Evolutionary conservation across 2,329 filamentous ascomycete genomes (phyloP).

Genomic region (Purpureocillium takamizusanense): DNA sequence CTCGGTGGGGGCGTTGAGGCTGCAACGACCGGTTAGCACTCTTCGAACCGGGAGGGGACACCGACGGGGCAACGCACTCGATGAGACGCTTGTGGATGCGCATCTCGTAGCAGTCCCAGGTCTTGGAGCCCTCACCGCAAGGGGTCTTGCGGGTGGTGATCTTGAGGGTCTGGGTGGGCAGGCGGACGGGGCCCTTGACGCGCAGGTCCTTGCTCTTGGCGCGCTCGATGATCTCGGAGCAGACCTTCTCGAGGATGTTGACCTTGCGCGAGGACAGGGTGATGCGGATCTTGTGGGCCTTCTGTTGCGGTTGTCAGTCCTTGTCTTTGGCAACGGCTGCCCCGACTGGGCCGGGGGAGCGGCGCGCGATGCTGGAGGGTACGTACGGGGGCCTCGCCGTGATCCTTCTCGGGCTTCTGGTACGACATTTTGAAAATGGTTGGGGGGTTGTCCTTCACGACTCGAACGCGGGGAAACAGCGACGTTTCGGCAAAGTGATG

Average conservation of each 20-base stretch:
- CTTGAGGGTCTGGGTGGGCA: slow-evolving; percentile 95
- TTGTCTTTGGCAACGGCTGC: too few species aligned
- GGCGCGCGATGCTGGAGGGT: too few species aligned
- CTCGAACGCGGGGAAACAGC: slow-evolving; percentile 53
- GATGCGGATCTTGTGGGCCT: slow-evolving; percentile 98
- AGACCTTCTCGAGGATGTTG: slow-evolving; percentile 93
- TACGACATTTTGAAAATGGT: slow-evolving; percentile 66
- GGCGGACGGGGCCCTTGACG: slow-evolving; percentile 96
- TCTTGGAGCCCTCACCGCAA: slow-evolving; percentile 99
- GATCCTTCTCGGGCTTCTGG: slow-evolving; percentile 92
- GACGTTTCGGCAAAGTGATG: slow-evolving; percentile 74
- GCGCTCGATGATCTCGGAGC: slow-evolving; percentile 95
- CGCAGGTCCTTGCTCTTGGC: slow-evolving; percentile 97
- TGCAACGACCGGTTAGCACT: slow-evolving; percentile 17
- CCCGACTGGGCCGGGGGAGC: too few species aligned
- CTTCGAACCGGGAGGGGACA: slow-evolving; percentile 7
- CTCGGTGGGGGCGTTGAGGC: slow-evolving; percentile 94
- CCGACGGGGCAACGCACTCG: slow-evolving; percentile 50
- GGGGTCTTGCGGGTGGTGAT: slow-evolving; percentile 98
- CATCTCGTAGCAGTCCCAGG: slow-evolving; percentile 99
- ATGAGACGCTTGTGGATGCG: slow-evolving; percentile 98
- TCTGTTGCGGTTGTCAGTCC: slow-evolving; percentile 33
- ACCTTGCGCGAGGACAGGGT: slow-evolving; percentile 95
- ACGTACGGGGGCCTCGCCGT: slow-evolving; percentile 77
- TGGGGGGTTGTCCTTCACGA: slow-evolving; percentile 54